Evolutionary conservation across 2,329 filamentous ascomycete species (phyloP).

Genomic region (Thermoascus crustaceus): DNA sequence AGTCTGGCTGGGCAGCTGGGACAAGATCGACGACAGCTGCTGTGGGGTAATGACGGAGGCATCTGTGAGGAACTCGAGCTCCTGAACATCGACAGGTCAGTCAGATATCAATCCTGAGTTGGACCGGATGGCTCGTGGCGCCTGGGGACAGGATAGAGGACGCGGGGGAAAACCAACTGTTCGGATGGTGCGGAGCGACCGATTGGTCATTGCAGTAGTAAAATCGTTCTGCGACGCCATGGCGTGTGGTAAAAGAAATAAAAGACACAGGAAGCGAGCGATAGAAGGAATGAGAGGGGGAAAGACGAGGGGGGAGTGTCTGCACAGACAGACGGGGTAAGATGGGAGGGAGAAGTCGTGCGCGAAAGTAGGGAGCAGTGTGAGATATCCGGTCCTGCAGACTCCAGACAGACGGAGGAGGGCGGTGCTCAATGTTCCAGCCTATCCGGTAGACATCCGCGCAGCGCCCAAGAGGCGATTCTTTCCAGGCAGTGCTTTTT

Average conservation of each 20-base stretch:
- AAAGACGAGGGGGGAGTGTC: background rate
- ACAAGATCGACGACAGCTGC: constrained; percentile 66
- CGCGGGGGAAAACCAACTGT: constrained; percentile 49
- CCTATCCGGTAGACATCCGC: no score
- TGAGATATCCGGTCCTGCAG: no score
- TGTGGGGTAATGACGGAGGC: constrained; percentile 67
- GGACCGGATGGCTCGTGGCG: constrained; percentile 4
- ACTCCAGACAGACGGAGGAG: no score
- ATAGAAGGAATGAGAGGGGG: background rate
- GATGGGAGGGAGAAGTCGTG: no score
- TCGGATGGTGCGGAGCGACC: constrained; percentile 80
- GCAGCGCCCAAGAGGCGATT: no score
- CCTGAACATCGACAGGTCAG: constrained; percentile 52
- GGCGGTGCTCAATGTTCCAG: no score
- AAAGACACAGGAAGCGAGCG: background rate
- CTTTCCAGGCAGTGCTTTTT: no score
- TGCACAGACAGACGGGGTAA: no score
- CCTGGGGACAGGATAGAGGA: constrained; percentile 5
- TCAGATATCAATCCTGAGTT: constrained; percentile 10
- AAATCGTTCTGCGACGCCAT: constrained; percentile 30
- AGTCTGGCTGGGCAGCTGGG: constrained; percentile 57
- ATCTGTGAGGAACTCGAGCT: constrained; percentile 83
- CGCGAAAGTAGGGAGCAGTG: no score
- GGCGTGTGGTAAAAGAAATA: constrained; percentile 2
- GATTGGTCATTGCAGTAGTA: constrained; percentile 59